Evolutionary conservation across 805 yeast species (phyloP).

Genomic region (Nakazawaea siamensis): DNA sequence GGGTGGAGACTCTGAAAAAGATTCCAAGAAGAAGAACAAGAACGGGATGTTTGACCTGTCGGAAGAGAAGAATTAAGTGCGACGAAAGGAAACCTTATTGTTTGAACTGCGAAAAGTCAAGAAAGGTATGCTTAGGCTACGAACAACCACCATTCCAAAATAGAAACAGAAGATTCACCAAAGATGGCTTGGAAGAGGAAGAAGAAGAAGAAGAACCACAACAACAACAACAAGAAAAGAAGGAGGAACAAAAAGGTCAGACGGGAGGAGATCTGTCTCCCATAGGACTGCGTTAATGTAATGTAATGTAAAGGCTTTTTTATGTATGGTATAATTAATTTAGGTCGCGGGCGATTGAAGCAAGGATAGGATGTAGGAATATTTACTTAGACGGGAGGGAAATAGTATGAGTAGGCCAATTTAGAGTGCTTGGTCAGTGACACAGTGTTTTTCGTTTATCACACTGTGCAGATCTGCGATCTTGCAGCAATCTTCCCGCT

Average conservation of each 20-base stretch:
- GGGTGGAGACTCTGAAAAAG: slow-evolving; percentile 18
- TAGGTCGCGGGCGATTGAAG: no score
- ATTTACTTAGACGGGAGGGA: no score
- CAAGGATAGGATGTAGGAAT: no score
- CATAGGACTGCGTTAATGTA: no score
- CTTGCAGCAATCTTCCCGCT: no score
- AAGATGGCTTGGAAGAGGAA: not conserved
- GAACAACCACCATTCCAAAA: slow-evolving; percentile 25
- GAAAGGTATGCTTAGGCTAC: slow-evolving; percentile 63
- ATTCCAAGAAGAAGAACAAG: slow-evolving; percentile 55
- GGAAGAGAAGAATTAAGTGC: slow-evolving; percentile 65
- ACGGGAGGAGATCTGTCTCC: not conserved
- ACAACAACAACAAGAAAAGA: not conserved
- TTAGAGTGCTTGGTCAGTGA: no score
- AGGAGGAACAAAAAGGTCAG: not conserved
- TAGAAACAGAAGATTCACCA: not conserved
- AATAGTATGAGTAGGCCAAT: no score
- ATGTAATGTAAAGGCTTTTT: slow-evolving; percentile 19
- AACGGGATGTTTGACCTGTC: slow-evolving; percentile 71
- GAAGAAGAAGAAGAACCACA: not conserved
- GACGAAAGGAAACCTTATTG: slow-evolving; percentile 70
- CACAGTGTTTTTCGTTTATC: no score
- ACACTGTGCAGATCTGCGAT: no score
- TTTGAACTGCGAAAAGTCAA: slow-evolving; percentile 56
- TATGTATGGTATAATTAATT: no score